Conservation (phyloP, 1,284 basidiomycete species). For the Cystobasidium sp. region DNA sequence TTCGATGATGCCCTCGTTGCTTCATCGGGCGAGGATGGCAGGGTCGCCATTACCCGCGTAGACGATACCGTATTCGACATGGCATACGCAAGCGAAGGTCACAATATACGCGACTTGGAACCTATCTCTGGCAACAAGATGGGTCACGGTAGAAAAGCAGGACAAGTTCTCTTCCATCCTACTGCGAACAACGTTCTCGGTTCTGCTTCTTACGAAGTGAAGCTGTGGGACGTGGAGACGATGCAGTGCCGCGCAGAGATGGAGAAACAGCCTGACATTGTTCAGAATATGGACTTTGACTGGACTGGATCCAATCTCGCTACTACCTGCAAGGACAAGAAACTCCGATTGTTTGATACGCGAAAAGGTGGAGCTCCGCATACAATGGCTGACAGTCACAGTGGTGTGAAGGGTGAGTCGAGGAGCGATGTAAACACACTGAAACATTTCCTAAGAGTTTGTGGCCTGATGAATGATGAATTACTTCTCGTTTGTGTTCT, state of each 20-base stretch:
- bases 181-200: conserved; percentile 86
- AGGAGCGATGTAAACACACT: neutral
- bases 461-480: neutral
- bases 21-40: conserved; percentile 90
- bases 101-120: conserved; percentile 80
- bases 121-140: conserved; percentile 63
- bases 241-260: conserved; percentile 70
- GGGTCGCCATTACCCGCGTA: conserved; percentile 87
- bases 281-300: conserved; percentile 87
- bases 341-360: conserved; percentile 88
- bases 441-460: neutral
- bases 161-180: conserved; percentile 93
- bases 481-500: conserved; percentile 53
- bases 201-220: conserved; percentile 86
- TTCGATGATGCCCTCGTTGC: conserved; percentile 90
- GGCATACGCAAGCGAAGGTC: conserved; percentile 78
- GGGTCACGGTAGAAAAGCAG: conserved; percentile 73
- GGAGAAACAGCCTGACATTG: conserved; percentile 79
- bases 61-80: conserved; percentile 72
- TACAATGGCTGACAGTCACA: conserved; percentile 80
- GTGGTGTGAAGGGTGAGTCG: conserved; percentile 76
- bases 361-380: conserved; percentile 79
- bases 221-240: conserved; percentile 84
- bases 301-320: conserved; percentile 73
- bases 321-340: conserved; percentile 85